phyloP scores from a whole-genome alignment of 2,329 filamentous ascomycete genomes.

The Fusarium sp. region DNA sequence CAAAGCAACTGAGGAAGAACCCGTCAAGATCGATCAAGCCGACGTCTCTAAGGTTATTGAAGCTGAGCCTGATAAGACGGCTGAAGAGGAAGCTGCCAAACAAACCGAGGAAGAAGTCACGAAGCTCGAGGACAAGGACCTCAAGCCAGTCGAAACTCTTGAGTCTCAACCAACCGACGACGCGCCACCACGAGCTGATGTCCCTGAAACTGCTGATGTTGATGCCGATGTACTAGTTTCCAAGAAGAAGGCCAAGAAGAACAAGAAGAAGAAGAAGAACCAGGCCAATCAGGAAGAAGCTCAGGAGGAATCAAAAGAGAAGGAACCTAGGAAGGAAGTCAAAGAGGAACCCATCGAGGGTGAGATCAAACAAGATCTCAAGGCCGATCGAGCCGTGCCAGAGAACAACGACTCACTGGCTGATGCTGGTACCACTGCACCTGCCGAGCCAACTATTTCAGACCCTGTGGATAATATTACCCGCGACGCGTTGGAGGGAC shows the following conservation, averaged over 20 bases:
- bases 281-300: constrained; percentile 28
- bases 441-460: not conserved
- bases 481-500: not conserved
- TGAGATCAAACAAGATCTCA: constrained; percentile 1
- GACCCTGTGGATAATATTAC: constrained; percentile 6
- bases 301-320: constrained; percentile 14
- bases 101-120: not conserved
- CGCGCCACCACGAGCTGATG: constrained; percentile 2
- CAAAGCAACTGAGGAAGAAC: not conserved
- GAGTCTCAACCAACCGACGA: constrained; percentile 6
- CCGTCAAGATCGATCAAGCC: not conserved
- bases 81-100: constrained; percentile 10
- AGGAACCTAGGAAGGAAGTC: constrained; percentile 16
- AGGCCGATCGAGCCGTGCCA: constrained; percentile 7
- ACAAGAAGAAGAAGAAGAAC: constrained; percentile 52
- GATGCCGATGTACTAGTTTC: constrained; percentile 22
- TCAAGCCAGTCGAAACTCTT: not conserved
- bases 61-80: not conserved
- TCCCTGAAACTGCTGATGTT: constrained; percentile 22
- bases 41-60: constrained; percentile 1
- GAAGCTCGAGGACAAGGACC: not conserved
- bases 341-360: constrained; percentile 6
- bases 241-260: constrained; percentile 54
- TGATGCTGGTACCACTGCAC: not conserved
- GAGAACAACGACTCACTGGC: not conserved